phyloP scores from a whole-genome alignment of 148 eudicot species.

The Fagopyrum esculentum region DNA sequence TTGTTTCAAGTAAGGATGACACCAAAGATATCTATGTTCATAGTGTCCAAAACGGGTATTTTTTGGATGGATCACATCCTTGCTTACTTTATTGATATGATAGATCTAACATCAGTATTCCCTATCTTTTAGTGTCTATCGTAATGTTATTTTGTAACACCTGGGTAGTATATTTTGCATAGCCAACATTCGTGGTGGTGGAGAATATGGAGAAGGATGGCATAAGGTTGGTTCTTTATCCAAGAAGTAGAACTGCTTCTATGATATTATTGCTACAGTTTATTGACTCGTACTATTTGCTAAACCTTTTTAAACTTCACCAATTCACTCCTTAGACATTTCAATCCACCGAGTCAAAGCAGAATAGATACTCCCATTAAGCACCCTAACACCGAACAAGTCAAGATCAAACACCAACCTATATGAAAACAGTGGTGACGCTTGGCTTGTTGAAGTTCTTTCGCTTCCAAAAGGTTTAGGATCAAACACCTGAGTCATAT shows the following conservation, averaged over 20 bases:
- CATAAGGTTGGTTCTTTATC: constrained; percentile 79
- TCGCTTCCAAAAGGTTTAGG: too few relatives aligned
- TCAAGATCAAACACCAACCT: too few relatives aligned
- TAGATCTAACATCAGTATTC: constrained; percentile 83
- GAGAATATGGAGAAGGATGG: constrained; percentile 99
- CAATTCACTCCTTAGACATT: too few relatives aligned
- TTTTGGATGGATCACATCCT: constrained; percentile 81
- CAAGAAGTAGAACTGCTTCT: constrained; percentile 80
- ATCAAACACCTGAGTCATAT: too few relatives aligned
- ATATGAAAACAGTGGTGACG: too few relatives aligned
- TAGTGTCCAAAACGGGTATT: constrained; percentile 69
- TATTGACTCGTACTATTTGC: constrained; percentile 48
- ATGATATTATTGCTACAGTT: constrained; percentile 84
- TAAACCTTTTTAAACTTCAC: too few relatives aligned
- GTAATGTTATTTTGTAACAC: constrained; percentile 58
- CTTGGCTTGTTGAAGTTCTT: too few relatives aligned
- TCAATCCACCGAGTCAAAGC: too few relatives aligned
- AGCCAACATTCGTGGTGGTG: constrained; percentile 97
- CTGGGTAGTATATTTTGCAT: constrained; percentile 61
- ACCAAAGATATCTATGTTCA: constrained; percentile 64
- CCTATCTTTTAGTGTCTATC: constrained; percentile 57
- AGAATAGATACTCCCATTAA: too few relatives aligned
- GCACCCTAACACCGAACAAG: too few relatives aligned
- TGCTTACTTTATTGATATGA: constrained; percentile 89
- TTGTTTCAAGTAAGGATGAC: constrained; percentile 62